A percentile compares a stretch with the other conserved stretches of the same genome.
Conservation (phyloP, 2,329 filamentous ascomycete genomes). For the Raffaelea arxii region DNA sequence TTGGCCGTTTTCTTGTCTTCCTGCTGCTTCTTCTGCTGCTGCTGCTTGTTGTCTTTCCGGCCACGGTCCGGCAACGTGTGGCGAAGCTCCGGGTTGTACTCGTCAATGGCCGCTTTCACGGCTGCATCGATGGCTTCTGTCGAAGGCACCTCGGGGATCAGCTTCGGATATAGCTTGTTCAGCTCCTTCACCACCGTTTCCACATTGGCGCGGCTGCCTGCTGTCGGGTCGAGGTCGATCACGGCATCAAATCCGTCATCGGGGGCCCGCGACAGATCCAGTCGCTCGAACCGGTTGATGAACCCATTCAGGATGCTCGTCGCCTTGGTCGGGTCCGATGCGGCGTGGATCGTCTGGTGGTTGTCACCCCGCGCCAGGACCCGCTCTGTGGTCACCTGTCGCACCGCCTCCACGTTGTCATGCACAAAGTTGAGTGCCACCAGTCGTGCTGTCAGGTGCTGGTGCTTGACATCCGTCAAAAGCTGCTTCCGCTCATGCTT, state of each 20-base stretch:
- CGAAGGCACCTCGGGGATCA: conserved; percentile 63
- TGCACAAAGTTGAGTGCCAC: conserved; percentile 88
- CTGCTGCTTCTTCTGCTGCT: conserved; percentile 19
- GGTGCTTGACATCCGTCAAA: conserved; percentile 62
- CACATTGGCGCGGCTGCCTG: conserved; percentile 74
- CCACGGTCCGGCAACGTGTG: conserved; percentile 59
- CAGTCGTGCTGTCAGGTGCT: conserved; percentile 55
- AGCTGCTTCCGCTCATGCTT: conserved; percentile 81
- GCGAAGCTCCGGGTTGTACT: conserved; percentile 67
- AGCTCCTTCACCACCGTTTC: conserved; percentile 67
- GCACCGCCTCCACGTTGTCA: conserved; percentile 63
- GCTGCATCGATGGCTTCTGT: conserved; percentile 69
- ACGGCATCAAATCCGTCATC: conserved; percentile 76
- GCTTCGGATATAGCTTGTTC: conserved; percentile 65
- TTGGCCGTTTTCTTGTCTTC: conserved; percentile 27
- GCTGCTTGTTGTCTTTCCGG: conserved; percentile 31
- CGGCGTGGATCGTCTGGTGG: conserved; percentile 93
- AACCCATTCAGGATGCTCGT: conserved; percentile 94
- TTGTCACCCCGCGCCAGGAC: conserved; percentile 86
- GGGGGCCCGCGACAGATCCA: conserved; percentile 56
- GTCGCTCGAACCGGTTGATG: conserved; percentile 71
- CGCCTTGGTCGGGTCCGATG: conserved; percentile 62
- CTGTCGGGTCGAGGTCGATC: conserved; percentile 72
- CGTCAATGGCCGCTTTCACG: conserved; percentile 62
- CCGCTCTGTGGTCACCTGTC: conserved; percentile 63